Conservation (phyloP, 2,329 filamentous ascomycete genomes). For the Emergomyces africanus region DNA sequence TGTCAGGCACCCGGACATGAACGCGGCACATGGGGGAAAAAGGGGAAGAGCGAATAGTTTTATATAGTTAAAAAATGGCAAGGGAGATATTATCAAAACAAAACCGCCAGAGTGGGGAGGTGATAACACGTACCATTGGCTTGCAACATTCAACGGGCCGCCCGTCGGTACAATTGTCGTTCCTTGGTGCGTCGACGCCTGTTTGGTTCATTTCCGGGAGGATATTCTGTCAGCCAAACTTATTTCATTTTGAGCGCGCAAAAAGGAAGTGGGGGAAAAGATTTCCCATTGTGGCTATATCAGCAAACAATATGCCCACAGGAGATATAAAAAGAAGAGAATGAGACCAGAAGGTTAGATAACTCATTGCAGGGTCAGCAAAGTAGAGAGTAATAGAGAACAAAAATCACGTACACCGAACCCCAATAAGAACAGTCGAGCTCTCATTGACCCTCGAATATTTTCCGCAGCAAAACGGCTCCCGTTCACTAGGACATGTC, state of each 20-base stretch:
- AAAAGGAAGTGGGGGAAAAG: not conserved
- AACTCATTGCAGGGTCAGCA: not conserved
- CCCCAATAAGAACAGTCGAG: not conserved
- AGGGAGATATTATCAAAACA: not conserved
- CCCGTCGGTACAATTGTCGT: slow-evolving; percentile 4
- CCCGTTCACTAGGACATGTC: slow-evolving; percentile 11
- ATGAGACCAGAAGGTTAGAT: not conserved
- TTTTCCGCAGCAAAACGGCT: slow-evolving; percentile 7
- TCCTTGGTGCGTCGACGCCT: slow-evolving; percentile 7
- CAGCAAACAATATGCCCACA: not conserved
- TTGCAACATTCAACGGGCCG: slow-evolving; percentile 7
- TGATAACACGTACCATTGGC: not conserved
- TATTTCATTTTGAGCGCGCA: not conserved
- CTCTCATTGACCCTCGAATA: not conserved
- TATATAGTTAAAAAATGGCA: no score
- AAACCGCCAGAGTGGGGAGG: not conserved
- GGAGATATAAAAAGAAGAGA: not conserved
- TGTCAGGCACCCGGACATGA: not conserved
- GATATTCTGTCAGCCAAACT: not conserved
- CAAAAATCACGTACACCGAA: not conserved
- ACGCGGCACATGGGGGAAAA: not conserved
- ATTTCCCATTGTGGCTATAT: not conserved
- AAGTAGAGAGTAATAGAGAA: not conserved
- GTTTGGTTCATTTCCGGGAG: not conserved
- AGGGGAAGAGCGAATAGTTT: not conserved